Evolutionary conservation across 257 asterid genomes (phyloP).

Genomic region (Nicotiana knightiana): DNA sequence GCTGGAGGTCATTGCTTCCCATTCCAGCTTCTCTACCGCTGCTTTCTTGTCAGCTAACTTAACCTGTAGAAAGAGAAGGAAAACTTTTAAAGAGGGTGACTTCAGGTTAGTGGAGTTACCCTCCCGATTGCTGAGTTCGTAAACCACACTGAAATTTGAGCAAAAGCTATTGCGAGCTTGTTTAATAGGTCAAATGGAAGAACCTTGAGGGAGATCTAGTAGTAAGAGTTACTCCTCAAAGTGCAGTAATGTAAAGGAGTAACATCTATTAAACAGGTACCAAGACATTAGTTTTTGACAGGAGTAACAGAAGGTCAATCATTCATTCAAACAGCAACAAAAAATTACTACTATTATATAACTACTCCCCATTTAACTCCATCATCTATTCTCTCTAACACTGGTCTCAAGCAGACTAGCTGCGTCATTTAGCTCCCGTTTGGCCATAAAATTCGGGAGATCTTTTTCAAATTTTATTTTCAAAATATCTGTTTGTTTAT

Average conservation of each 20-base stretch:
- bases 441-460: too few relatives aligned
- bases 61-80: constrained; percentile 29
- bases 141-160: background rate
- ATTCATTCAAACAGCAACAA: background rate
- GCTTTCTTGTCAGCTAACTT: constrained; percentile 99
- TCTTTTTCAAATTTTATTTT: too few relatives aligned
- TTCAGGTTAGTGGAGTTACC: background rate
- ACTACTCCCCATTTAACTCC: background rate
- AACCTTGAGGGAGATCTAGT: background rate
- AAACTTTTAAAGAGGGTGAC: background rate
- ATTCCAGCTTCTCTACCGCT: constrained; percentile 77
- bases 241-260: background rate
- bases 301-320: background rate
- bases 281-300: background rate
- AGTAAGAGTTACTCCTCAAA: background rate
- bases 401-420: background rate
- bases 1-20: constrained; percentile 77
- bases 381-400: background rate
- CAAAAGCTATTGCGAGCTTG: background rate
- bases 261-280: background rate
- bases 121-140: background rate
- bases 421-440: background rate
- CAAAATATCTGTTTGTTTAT: too few relatives aligned
- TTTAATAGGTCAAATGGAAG: background rate
- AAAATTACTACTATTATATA: background rate